Evolutionary conservation across 2,329 filamentous ascomycete genomes (phyloP), one percentile per base, ranked within the genome.

Genomic region (Teratosphaeria gauchensis): DNA sequence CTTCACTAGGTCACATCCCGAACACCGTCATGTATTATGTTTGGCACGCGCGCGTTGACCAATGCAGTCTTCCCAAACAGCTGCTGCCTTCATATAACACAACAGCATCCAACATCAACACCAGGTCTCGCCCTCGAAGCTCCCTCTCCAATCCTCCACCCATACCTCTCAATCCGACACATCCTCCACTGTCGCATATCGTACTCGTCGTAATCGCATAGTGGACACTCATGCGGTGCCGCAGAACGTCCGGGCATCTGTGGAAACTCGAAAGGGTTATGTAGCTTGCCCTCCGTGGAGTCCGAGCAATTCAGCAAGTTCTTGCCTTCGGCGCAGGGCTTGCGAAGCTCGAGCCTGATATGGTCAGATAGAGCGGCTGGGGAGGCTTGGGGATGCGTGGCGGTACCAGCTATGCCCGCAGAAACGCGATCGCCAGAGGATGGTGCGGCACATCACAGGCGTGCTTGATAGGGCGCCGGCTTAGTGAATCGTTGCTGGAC

Each of bases 391-490:
- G 12, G 21, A 16, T 5, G 35, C 11, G 42, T 48, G n/a, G 24
- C 9, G 28, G 53, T 64, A 69, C 78, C 79, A 82, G 31, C 74
- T 70, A 62, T 81, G 79, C 7, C 67, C 66, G 66, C 80, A 82
- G 55, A 70, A 72, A 6, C 69, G 68, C 0, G 77, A 79, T 63
- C 75, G 73, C 69, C 75, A 78, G 55, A 74, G 71, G 16, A 72
- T 72, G 33, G 75, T 75, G 31, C 70, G 69, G 66, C 80, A 82
- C 80, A 82, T 82, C 31, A n/a, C 52, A 16, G 28, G 12, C 21
- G 5, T 33, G 31, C 24, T 28, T 16, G 11, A 5, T 5, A 3
- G 21, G 32, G 21, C 12, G 12, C 33, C 24, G 4, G 12, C 7
- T 2, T 33, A 12, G 12, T 52, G n/a, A 33, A 3, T 35, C 14